These are phyloP conservation scores for Phaeodactylum tricornutum DNA, from an alignment of 108 stramenopile species.

Conservation along the genomic window DNA sequence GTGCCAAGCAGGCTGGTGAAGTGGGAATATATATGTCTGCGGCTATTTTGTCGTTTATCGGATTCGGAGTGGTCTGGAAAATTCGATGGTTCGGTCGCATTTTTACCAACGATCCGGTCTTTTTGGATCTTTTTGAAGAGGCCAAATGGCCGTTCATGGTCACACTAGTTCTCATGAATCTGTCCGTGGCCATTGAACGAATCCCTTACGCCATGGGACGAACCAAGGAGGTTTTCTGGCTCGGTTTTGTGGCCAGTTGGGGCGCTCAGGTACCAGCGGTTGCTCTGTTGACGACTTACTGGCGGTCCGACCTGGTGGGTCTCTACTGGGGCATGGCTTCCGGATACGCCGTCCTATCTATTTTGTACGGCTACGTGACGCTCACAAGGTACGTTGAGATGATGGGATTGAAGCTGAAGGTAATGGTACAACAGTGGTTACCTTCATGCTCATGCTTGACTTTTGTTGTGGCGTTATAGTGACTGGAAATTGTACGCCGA, in stretches of 20 bases:
- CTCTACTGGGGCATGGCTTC: constrained; percentile 66
- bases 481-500: constrained; percentile 48
- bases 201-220: constrained; percentile 72
- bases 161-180: constrained; percentile 70
- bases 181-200: constrained; percentile 59
- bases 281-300: constrained; percentile 42
- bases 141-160: constrained; percentile 42
- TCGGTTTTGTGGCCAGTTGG: constrained; percentile 61
- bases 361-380: constrained; percentile 22
- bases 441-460: constrained; percentile 12
- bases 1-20: constrained; percentile 47
- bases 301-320: constrained; percentile 59
- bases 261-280: constrained; percentile 70
- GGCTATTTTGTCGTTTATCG: constrained; percentile 24
- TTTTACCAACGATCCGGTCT: constrained; percentile 59
- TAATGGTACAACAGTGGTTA: background rate
- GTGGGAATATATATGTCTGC: constrained; percentile 39
- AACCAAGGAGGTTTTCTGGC: constrained; percentile 54
- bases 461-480: too few species aligned
- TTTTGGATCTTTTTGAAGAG: constrained; percentile 55
- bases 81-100: constrained; percentile 47
- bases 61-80: constrained; percentile 27
- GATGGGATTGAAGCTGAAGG: background rate
- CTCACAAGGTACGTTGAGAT: constrained; percentile 12
- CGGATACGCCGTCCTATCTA: constrained; percentile 22